Percentiles rank a stretch among this genome's conserved stretches.
These are phyloP conservation scores for Alloascoidea africana DNA, from an alignment of 805 yeast genomes.

Conservation along the genomic window DNA sequence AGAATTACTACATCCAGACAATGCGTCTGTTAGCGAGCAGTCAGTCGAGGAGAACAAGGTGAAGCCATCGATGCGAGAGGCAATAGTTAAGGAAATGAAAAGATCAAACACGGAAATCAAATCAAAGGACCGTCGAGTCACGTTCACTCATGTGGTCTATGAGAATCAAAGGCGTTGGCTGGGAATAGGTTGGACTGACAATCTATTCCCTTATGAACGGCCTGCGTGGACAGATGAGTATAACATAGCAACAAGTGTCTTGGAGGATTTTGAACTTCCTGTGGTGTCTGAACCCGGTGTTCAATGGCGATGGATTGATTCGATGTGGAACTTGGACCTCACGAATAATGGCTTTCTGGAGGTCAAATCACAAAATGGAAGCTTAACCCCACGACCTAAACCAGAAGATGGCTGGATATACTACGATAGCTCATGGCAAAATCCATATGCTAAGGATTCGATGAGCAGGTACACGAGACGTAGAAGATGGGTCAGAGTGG, in stretches of 20 bases:
- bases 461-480: constrained; percentile 86
- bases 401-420: constrained; percentile 78
- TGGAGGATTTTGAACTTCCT: constrained; percentile 71
- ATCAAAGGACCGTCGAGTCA: constrained; percentile 21
- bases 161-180: constrained; percentile 97
- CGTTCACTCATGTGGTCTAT: constrained; percentile 82
- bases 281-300: constrained; percentile 53
- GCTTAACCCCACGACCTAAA: constrained; percentile 42
- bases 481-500: constrained; percentile 92
- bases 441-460: constrained; percentile 76
- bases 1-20: constrained; percentile 34
- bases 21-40: constrained; percentile 24
- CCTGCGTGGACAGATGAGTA: constrained; percentile 97
- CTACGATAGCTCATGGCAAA: constrained; percentile 89
- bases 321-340: constrained; percentile 79
- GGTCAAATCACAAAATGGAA: constrained; percentile 25
- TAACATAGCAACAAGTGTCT: constrained; percentile 66
- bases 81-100: neutral
- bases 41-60: constrained; percentile 40
- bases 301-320: constrained; percentile 92
- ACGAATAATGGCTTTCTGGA: constrained; percentile 80
- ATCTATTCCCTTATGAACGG: constrained; percentile 81
- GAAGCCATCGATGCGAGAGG: constrained; percentile 13
- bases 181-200: constrained; percentile 96
- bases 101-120: neutral